Percentiles rank a stretch among this genome's conserved stretches.
These are phyloP conservation scores for Hibiscus syriacus DNA, from an alignment of 345 rosid genomes.

Conservation along the genomic window DNA sequence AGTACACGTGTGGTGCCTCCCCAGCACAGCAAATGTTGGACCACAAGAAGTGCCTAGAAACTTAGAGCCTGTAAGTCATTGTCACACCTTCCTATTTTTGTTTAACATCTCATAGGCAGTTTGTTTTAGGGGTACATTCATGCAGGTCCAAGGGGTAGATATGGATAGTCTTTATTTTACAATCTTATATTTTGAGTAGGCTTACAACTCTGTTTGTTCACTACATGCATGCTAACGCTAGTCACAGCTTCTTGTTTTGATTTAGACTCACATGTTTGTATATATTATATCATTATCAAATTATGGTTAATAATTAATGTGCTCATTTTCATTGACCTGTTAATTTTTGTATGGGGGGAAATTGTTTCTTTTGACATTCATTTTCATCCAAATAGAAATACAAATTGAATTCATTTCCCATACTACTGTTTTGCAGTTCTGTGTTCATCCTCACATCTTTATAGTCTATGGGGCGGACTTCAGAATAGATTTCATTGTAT, in stretches of 20 bases:
- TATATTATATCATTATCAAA: too few relatives aligned
- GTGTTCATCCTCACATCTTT: background rate
- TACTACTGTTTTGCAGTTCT: background rate
- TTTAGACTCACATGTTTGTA: background rate
- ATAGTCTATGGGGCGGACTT: slow-evolving; percentile 1
- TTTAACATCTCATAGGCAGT: background rate
- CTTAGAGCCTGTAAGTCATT: slow-evolving; percentile 62
- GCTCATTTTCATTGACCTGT: background rate
- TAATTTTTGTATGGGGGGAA: background rate
- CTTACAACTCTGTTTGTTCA: background rate
- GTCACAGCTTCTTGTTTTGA: background rate
- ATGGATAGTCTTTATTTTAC: background rate
- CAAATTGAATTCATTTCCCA: background rate
- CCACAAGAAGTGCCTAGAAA: too few relatives aligned
- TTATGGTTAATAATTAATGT: background rate
- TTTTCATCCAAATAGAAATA: background rate
- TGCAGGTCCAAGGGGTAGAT: background rate
- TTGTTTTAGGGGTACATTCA: background rate
- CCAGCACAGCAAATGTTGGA: too few relatives aligned
- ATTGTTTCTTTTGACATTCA: background rate
- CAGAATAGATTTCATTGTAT: background rate
- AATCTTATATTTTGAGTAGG: background rate
- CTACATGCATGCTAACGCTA: background rate
- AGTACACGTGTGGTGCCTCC: slow-evolving; percentile 81
- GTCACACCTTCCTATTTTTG: background rate